phyloP scores from a whole-genome alignment of 2,329 filamentous ascomycete genomes.

The Sclerotinia nivalis region DNA sequence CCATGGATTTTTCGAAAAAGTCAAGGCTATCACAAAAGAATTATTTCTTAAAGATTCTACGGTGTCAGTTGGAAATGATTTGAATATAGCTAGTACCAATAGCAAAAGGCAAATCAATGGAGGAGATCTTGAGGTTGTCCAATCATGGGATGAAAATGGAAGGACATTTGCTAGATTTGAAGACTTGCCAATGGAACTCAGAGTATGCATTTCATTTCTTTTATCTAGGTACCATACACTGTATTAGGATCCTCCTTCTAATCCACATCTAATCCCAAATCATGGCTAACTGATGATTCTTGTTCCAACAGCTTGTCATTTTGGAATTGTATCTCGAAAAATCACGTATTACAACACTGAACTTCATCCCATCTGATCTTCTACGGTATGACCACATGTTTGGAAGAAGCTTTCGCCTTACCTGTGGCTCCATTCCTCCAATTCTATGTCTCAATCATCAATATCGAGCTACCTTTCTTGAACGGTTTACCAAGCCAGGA shows the following conservation, averaged over 20 bases:
- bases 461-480: neutral
- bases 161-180: neutral
- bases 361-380: neutral
- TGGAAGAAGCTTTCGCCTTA: neutral
- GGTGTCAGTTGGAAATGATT: neutral
- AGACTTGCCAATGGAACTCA: neutral
- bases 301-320: neutral
- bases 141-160: neutral
- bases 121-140: neutral
- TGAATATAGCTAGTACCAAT: fast-evolving
- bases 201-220: neutral
- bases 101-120: neutral
- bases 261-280: neutral
- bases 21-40: neutral
- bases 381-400: neutral
- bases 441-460: constrained; percentile 2
- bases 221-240: fast-evolving
- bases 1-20: neutral
- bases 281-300: neutral
- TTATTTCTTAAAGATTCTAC: neutral
- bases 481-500: neutral
- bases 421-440: neutral
- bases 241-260: fast-evolving
- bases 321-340: neutral
- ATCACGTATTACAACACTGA: neutral